These are phyloP conservation scores for Cyclanthera cordifolia DNA, from an alignment of 306 rosid species.

Conservation along the genomic window DNA sequence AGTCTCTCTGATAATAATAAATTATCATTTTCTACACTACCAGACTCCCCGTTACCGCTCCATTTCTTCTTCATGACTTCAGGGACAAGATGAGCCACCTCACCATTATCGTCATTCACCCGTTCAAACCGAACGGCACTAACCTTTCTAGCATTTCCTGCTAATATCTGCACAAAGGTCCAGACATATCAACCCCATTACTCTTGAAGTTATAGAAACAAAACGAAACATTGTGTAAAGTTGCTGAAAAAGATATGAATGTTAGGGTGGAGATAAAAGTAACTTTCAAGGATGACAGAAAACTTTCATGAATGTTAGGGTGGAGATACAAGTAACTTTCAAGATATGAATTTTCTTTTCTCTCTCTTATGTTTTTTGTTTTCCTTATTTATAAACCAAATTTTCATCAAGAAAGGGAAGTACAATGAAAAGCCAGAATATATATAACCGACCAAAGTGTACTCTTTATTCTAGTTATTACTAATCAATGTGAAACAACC, in stretches of 20 bases:
- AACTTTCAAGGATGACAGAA: constrained; percentile 5
- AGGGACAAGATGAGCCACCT: constrained; percentile 68
- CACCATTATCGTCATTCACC: constrained; percentile 35
- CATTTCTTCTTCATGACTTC: constrained; percentile 68
- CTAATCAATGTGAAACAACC: neutral
- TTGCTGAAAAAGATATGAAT: neutral
- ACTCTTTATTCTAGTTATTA: neutral
- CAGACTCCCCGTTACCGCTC: constrained; percentile 43
- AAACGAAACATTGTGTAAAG: neutral
- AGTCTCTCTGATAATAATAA: constrained; percentile 37
- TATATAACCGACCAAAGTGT: neutral
- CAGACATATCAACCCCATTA: neutral
- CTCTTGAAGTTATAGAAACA: neutral
- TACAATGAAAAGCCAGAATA: neutral
- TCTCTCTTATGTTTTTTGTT: neutral
- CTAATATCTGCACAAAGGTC: constrained; percentile 55
- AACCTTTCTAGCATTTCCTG: constrained; percentile 96
- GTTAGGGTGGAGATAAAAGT: neutral
- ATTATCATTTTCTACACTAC: constrained; percentile 42
- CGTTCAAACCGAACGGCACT: constrained; percentile 88
- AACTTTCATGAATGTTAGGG: too few relatives aligned
- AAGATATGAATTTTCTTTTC: neutral
- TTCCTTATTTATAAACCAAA: neutral
- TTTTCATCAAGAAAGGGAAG: neutral
- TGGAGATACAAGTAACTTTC: neutral